Base-by-base conservation (phyloP, 2,329 filamentous ascomycete genomes). In the Grosmannia clavigera region DNA sequence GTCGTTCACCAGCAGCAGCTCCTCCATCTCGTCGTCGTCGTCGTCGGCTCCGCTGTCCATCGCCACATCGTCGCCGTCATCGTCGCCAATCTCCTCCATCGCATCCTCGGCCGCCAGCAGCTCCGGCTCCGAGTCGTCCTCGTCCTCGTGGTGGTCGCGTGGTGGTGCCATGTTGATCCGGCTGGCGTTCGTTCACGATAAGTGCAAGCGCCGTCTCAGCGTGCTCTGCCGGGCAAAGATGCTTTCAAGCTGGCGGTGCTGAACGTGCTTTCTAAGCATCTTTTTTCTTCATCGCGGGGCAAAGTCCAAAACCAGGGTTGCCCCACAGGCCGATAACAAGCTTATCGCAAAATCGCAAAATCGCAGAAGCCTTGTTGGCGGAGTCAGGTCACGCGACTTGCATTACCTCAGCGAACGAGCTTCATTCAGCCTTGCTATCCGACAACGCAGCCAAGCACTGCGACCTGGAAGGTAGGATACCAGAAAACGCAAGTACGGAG, bases 1-100 rank as follows among this genome's bases (percentile, higher is more conserved):
- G 78, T 99, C 92, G 78, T 97, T 99, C 64, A 94, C 84, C 7
- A 97, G 79, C 51, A 83, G 75, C 51, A 96, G 84, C 71, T 94
- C 90, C 66, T 85, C 81, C 33, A 77, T 75, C 43, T 77, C 75
- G 55, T 81, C 79, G 33, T 63, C 79, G 31, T 63, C 48, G 19
- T 61, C 58, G 33, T 33, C 48, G 12, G 60, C 59, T 25, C 65
- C 67, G 56, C 64, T 67, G 62, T 67, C 67, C 63, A 70, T 67
- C 31, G 67, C 67, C 11, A 67, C 75, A 58, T 82, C 80, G n/a
- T 73, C 80, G 53, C 78, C 78, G 54, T 81, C 81, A 53, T 79
- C 80, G 31, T 88, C 4, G 35, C 89, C 5, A 59, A 91, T 80
- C 71, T 94, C 85, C 74, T 95, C 90, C 33, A 83, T 86, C 3